These are phyloP conservation scores for Lecanicillium sp. DNA, from an alignment of 2,329 filamentous ascomycete species.

Conservation along the genomic window DNA sequence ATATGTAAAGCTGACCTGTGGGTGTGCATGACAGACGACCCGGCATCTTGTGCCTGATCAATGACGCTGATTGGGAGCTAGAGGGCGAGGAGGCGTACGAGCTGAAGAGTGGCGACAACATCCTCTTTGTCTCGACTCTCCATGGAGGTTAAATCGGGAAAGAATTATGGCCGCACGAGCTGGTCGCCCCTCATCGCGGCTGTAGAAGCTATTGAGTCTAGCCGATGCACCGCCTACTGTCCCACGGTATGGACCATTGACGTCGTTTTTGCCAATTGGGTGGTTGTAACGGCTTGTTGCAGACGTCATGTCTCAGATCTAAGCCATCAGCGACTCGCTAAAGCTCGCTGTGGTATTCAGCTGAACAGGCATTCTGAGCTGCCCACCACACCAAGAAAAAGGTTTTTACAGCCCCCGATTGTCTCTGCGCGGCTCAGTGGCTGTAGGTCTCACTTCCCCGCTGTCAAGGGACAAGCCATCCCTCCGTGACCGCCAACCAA, in stretches of 20 bases:
- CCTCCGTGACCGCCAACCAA: no score
- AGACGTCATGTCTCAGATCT: constrained; percentile 8
- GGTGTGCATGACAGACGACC: constrained; percentile 56
- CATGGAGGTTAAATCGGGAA: constrained; percentile 65
- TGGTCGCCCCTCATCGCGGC: not conserved
- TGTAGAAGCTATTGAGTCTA: not conserved
- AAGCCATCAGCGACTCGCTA: not conserved
- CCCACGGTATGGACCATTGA: not conserved
- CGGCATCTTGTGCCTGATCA: constrained; percentile 92
- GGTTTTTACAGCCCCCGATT: no score
- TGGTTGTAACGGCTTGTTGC: not conserved
- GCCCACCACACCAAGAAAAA: not conserved
- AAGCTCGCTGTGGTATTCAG: not conserved
- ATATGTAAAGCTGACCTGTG: no score
- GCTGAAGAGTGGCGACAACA: constrained; percentile 72
- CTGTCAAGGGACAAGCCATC: no score
- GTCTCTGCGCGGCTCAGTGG: no score
- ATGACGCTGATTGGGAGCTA: constrained; percentile 96
- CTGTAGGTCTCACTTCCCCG: no score
- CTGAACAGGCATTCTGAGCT: constrained; percentile 3
- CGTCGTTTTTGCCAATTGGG: constrained; percentile 4
- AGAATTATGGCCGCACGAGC: not conserved
- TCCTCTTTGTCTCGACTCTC: constrained; percentile 92
- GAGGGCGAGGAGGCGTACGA: constrained; percentile 91
- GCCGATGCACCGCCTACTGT: not conserved